phyloP scores from a whole-genome alignment of 331 rosid genomes.

The Malus hybrid region DNA sequence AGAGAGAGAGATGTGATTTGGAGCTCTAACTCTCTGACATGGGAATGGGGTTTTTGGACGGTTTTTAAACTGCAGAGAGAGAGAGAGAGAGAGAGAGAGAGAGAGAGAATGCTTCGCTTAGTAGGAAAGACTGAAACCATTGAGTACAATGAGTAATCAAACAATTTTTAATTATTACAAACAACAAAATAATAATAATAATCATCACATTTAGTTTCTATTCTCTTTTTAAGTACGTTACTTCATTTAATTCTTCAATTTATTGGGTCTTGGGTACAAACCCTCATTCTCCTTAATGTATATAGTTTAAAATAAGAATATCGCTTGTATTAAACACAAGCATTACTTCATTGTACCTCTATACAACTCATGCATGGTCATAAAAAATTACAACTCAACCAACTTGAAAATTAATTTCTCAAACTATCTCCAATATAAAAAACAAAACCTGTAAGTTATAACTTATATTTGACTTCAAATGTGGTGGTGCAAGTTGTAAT shows the following conservation, averaged over 20 bases:
- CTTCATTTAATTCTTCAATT: no score
- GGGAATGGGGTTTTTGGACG: neutral
- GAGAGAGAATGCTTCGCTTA: slow-evolving; percentile 9
- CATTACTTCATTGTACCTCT: neutral
- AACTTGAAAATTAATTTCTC: neutral
- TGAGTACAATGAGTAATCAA: neutral
- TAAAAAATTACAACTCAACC: neutral
- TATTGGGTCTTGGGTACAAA: no score
- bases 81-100: neutral
- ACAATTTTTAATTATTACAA: neutral
- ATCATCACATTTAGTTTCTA: neutral
- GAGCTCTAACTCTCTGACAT: neutral
- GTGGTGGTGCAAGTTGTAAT: no score
- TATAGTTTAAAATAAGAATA: no score
- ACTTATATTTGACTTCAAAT: no score
- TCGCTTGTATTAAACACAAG: no score
- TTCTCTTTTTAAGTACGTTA: no score
- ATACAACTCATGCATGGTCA: neutral
- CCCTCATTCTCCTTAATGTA: no score
- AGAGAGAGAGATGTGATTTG: neutral
- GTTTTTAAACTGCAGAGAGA: slow-evolving; percentile 16
- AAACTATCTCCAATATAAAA: neutral
- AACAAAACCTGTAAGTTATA: no score
- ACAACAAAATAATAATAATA: neutral
- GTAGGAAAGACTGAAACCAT: slow-evolving; percentile 13